phyloP scores from a whole-genome alignment of 2,329 filamentous ascomycete genomes.

The Aureobasidium melanogenum region DNA sequence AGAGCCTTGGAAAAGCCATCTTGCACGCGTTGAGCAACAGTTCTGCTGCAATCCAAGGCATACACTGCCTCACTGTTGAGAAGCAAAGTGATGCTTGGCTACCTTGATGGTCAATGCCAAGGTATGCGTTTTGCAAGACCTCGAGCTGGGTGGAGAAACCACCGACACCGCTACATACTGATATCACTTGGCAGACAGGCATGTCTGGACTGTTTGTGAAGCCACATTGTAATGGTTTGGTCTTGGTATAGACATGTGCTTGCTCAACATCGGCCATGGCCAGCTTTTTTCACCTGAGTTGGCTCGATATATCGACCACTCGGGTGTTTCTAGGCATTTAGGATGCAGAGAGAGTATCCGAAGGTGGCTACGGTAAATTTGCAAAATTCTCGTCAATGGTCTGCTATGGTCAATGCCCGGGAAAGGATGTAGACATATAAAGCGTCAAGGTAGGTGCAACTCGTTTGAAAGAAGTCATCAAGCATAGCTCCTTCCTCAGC shows the following conservation, averaged over 20 bases:
- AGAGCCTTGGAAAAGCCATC: background rate
- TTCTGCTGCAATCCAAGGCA: background rate
- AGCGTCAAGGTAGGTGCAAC: background rate
- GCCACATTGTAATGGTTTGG: background rate
- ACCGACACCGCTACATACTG: background rate
- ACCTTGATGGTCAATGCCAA: conserved; percentile 11
- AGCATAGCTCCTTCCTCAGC: background rate
- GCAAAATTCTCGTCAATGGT: background rate
- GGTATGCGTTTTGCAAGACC: background rate
- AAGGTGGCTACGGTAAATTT: background rate
- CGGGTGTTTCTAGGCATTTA: conserved; percentile 4
- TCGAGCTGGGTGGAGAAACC: background rate
- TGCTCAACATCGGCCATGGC: background rate
- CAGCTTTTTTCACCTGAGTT: background rate
- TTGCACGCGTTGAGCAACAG: background rate
- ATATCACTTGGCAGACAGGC: background rate
- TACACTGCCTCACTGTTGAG: background rate
- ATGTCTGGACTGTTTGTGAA: background rate
- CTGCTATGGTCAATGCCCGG: background rate
- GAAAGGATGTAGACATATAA: background rate
- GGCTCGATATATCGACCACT: background rate
- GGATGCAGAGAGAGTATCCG: background rate
- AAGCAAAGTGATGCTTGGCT: conserved; percentile 4
- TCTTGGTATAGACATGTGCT: background rate
- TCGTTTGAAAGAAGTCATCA: background rate